These are phyloP conservation scores for Chrysoporthe puriensis DNA, from an alignment of 2,329 filamentous ascomycete species.

Conservation along the genomic window DNA sequence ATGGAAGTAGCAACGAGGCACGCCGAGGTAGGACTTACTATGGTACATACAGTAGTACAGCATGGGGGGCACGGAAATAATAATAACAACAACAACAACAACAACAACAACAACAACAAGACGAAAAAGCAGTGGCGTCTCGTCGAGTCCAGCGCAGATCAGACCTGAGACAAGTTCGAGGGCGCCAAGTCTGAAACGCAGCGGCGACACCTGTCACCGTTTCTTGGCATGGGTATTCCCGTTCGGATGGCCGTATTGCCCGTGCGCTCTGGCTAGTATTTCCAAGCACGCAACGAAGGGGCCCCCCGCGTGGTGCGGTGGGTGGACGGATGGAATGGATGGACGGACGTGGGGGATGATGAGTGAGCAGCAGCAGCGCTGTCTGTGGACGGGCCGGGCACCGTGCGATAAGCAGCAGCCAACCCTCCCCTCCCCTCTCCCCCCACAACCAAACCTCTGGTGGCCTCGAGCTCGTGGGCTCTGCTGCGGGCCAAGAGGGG, in stretches of 20 bases:
- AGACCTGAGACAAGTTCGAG: conserved; percentile 2
- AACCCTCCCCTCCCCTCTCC: neutral
- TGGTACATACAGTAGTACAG: no score
- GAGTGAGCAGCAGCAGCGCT: neutral
- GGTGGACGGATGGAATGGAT: no score
- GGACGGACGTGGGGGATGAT: no score
- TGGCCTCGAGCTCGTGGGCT: neutral
- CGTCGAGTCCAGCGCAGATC: neutral
- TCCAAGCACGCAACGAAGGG: no score
- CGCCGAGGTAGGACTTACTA: no score
- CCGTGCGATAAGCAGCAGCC: neutral
- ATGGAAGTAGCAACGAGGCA: no score
- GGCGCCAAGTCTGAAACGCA: conserved; percentile 10
- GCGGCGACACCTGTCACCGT: neutral
- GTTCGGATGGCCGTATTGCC: neutral
- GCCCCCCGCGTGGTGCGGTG: no score
- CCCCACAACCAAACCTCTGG: neutral
- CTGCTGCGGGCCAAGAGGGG: no score
- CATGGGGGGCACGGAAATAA: neutral
- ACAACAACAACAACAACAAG: neutral
- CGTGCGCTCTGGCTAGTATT: no score
- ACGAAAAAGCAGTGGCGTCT: neutral
- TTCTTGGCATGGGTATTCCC: conserved; percentile 13
- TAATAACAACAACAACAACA: neutral
- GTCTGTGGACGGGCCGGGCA: neutral